Base-by-base conservation (phyloP, 352 stramenopile species). In the Phytophthora foliorum region DNA sequence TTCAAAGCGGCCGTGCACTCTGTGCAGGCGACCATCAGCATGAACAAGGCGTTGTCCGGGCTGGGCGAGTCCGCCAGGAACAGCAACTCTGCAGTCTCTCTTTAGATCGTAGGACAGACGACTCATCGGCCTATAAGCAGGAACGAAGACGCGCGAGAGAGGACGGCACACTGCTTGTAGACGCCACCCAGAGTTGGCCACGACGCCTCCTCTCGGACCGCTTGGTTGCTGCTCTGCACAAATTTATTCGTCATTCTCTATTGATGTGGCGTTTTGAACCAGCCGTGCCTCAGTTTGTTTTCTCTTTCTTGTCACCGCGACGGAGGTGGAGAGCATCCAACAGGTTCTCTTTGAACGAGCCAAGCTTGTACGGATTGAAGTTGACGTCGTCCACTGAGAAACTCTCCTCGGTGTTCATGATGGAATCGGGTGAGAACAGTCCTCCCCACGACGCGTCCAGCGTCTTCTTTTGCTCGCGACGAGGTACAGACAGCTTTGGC, bases 1-100 rank as follows among this genome's bases (percentile, higher is more conserved):
- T 96, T 94, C 72, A 91, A 91, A 72, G 86, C 88, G 17, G 88
- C 88, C 2, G 84, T 94, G 63, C 81, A 91, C 53, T 92, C 82
- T 1, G 86, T 94, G 24, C 76, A 93, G 63, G 86, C 86, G 44
- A 96, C 86, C 25, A 90, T 91, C 76, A 84, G 81, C 48, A 86
- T 94, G 78, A 94, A 95, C 81, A 93, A 92, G 53, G 70, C 79
- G 10, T 64, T 93, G 21, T 79, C 73, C 4, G 69, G 75, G 0
- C 46, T 80, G 21, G 51, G 72, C 50, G 63, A 80, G 45, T 68
- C 69, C 6, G 51, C 46, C 24, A 62, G 54, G 45, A 66, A 60
- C 50, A 70, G 51, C 56, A 72, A 86, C 59, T 76, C 61, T 32
- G 69, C 77, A 68, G 76, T 77, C 48, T 86, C 78, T 45, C 68